Percentiles rank a stretch among this genome's conserved stretches.
Conservation (phyloP, 2,329 filamentous ascomycete genomes). For the Ophiostoma perfectum region DNA sequence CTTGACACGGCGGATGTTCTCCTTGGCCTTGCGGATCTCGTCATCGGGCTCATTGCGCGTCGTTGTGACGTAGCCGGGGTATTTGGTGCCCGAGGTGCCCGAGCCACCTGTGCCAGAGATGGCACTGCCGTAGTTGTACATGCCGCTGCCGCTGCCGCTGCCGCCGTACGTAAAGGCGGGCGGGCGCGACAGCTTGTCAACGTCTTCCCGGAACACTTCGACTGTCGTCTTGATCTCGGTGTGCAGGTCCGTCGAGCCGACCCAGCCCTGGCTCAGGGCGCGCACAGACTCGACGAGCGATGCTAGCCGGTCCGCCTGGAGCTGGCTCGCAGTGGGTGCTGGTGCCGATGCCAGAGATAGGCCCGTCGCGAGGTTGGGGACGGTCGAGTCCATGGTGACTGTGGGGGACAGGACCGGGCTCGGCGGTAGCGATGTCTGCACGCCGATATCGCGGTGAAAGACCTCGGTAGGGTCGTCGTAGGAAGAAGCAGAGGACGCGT, state of each 20-base stretch:
- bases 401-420: slow-evolving; percentile 33
- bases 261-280: slow-evolving; percentile 19
- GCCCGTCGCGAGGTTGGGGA: neutral
- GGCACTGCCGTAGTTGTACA: slow-evolving; percentile 35
- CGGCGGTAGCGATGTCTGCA: slow-evolving; percentile 61
- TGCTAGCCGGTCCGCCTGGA: slow-evolving; percentile 19
- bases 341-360: neutral
- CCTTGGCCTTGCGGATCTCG: slow-evolving; percentile 66
- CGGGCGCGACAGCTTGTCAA: slow-evolving; percentile 50
- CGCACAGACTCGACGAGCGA: slow-evolving; percentile 26
- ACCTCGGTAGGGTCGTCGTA: slow-evolving; percentile 66
- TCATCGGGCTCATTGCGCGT: slow-evolving; percentile 55
- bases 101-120: slow-evolving; percentile 33
- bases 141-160: slow-evolving; percentile 34
- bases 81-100: slow-evolving; percentile 29
- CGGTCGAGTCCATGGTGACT: slow-evolving; percentile 20
- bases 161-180: slow-evolving; percentile 33
- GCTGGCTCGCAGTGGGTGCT: slow-evolving; percentile 1
- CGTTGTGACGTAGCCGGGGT: slow-evolving; percentile 40
- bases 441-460: slow-evolving; percentile 74
- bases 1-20: slow-evolving; percentile 73
- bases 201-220: slow-evolving; percentile 58
- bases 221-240: slow-evolving; percentile 48
- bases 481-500: slow-evolving; percentile 39
- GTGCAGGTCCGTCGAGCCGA: slow-evolving; percentile 18